Evolutionary conservation across 768 basidiomycete species (phyloP).

Genomic region (Trametopsis cervina): DNA sequence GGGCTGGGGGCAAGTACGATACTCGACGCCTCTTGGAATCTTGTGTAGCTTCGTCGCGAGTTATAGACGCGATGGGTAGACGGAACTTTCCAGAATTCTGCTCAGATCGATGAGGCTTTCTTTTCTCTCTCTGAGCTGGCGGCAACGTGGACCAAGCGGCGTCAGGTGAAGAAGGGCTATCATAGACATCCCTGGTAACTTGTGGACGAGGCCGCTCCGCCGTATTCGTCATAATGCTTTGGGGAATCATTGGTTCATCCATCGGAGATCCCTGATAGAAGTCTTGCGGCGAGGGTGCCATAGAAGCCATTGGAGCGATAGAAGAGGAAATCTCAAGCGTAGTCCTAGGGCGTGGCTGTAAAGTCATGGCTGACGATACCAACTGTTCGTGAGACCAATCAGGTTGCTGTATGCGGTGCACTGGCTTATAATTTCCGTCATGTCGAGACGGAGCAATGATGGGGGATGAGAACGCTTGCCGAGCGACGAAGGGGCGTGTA

Average conservation of each 20-base stretch:
- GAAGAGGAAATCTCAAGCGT: too few relatives aligned
- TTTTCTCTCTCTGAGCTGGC: background rate
- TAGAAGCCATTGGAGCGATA: too few relatives aligned
- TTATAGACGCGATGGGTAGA: background rate
- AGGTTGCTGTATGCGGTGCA: too few relatives aligned
- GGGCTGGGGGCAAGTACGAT: conserved; percentile 1
- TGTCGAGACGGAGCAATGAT: background rate
- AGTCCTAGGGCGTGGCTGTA: too few relatives aligned
- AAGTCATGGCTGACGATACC: too few relatives aligned
- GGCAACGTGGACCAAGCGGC: conserved; percentile 19
- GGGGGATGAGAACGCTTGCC: background rate
- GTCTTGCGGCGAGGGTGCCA: too few relatives aligned
- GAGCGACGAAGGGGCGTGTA: background rate
- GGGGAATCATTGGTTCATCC: too few relatives aligned
- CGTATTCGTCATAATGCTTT: too few relatives aligned
- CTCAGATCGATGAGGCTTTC: background rate
- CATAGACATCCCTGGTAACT: conserved; percentile 17
- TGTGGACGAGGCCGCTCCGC: background rate
- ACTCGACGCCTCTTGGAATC: background rate
- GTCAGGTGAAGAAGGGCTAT: conserved; percentile 18
- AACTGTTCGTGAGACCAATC: too few relatives aligned
- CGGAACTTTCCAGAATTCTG: background rate
- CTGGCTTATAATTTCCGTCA: background rate
- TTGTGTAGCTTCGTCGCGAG: background rate
- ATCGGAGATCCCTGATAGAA: too few relatives aligned